phyloP scores from a whole-genome alignment of 768 basidiomycete species.

The Royoungia palumana region DNA sequence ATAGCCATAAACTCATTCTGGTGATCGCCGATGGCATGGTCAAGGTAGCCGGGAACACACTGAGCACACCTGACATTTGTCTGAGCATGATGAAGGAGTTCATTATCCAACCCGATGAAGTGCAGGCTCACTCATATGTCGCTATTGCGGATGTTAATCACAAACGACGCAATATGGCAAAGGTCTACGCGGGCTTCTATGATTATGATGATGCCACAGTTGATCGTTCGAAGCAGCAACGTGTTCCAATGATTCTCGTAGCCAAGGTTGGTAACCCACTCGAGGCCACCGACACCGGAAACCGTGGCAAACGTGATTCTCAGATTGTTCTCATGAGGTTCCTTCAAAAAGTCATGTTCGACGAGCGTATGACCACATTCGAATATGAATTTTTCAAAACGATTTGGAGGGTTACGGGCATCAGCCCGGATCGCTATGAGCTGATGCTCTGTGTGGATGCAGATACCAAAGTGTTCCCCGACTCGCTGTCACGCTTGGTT shows the following conservation, averaged over 20 bases:
- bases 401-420: conserved; percentile 91
- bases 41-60: conserved; percentile 85
- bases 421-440: conserved; percentile 95
- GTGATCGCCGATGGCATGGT: conserved; percentile 99
- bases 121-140: conserved; percentile 93
- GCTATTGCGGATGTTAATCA: conserved; percentile 99
- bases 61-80: conserved; percentile 93
- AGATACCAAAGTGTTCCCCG: conserved; percentile 98
- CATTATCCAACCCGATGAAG: conserved; percentile 72
- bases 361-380: conserved; percentile 99
- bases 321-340: conserved; percentile 98
- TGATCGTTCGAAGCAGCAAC: conserved; percentile 91
- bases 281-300: conserved; percentile 86
- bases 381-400: conserved; percentile 99
- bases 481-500: conserved; percentile 93
- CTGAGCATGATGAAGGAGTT: conserved; percentile 98
- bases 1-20: conserved; percentile 92
- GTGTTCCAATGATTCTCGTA: conserved; percentile 92
- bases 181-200: conserved; percentile 97
- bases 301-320: conserved; percentile 97
- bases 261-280: conserved; percentile 94
- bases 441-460: conserved; percentile 95
- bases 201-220: conserved; percentile 88
- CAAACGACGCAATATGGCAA: conserved; percentile 99
- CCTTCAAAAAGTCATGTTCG: conserved; percentile 99